These are phyloP conservation scores for Myxozyma neotropica DNA, from an alignment of 805 yeast species.

Conservation along the genomic window DNA sequence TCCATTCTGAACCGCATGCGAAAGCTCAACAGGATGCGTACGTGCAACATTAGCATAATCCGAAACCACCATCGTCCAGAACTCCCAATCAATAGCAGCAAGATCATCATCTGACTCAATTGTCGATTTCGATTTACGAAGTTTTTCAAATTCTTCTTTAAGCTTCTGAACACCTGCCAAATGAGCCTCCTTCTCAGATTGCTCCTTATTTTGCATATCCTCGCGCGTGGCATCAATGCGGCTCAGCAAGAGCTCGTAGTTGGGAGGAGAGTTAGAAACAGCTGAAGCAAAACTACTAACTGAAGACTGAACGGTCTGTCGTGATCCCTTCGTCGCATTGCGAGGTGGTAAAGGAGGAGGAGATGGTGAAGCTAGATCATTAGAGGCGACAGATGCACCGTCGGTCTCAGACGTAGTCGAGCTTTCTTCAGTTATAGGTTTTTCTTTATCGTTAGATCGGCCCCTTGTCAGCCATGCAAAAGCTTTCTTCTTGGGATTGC, in stretches of 20 bases:
- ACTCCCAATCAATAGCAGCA: constrained; percentile 46
- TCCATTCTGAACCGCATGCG: constrained; percentile 67
- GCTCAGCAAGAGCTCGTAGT: constrained; percentile 60
- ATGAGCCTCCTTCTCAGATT: constrained; percentile 55
- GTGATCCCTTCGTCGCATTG: constrained; percentile 5
- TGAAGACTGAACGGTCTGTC: constrained; percentile 11
- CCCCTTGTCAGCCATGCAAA: constrained; percentile 38
- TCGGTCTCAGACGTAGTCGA: not conserved
- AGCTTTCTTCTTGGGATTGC: constrained; percentile 34
- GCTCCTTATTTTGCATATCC: constrained; percentile 54
- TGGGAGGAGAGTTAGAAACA: constrained; percentile 7
- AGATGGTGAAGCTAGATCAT: not conserved
- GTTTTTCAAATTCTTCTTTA: constrained; percentile 42
- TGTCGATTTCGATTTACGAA: constrained; percentile 22
- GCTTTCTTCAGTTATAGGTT: not conserved
- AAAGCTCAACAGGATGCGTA: constrained; percentile 60
- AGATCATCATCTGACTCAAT: constrained; percentile 44
- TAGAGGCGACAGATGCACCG: not conserved
- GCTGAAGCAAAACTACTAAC: constrained; percentile 26
- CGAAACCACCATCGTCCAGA: constrained; percentile 82
- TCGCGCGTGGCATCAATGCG: constrained; percentile 60
- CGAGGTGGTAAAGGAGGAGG: constrained; percentile 17
- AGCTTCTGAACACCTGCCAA: constrained; percentile 48
- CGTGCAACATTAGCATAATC: constrained; percentile 72
- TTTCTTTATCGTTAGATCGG: not conserved